Base-by-base conservation (phyloP, 2,329 filamentous ascomycete species). In the Curvularia sp. region DNA sequence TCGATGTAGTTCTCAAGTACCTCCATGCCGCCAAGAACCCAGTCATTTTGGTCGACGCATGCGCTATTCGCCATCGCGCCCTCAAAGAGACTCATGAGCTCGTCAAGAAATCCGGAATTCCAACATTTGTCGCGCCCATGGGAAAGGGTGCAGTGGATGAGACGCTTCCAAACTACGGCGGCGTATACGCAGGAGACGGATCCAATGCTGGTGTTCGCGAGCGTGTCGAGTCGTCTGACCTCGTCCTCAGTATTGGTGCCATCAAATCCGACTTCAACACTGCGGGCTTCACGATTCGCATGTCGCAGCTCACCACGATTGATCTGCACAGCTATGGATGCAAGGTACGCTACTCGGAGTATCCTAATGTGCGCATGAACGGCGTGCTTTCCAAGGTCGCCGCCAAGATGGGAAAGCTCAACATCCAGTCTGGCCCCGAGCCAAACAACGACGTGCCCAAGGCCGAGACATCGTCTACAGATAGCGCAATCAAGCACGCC, bases 81-180 rank as follows among this genome's bases (percentile, higher is more conserved):
- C 77, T 93, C 1, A 77, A 86, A 1, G 91, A 95, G 75, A 87
- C 92, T 18, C 87, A 91, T 66, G 84, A 86, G 7, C 81, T 97
- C 15, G 80, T 96, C 50, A 82, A 88, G 59, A 91, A 89, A 76
- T 91, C 91, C 1, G 82, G 86, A 3, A 80, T 96, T 7, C 92
- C 93, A 4, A 89, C 91, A 0, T 96, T 95, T 68, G 90, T 93
- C n/a, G 90, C 92, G 0, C 91, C 92, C 2, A 96, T 96, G 90
- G 92, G 92, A 46, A 96, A 96, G 79, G 86, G 92, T 18, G 90
- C 90, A 19, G 85, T 97, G 46, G 85, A 95, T 69, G 92, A 97
- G 77, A 85, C 84, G 1, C 83, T 90, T 46, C 80, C 84, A n/a
- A 90, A 86, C 70, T 96, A 89, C 66, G 90, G 90, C 21, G 93